Evolutionary conservation across 257 asterid genomes (phyloP).

Genomic region (Parsonsia alboflavescens): DNA sequence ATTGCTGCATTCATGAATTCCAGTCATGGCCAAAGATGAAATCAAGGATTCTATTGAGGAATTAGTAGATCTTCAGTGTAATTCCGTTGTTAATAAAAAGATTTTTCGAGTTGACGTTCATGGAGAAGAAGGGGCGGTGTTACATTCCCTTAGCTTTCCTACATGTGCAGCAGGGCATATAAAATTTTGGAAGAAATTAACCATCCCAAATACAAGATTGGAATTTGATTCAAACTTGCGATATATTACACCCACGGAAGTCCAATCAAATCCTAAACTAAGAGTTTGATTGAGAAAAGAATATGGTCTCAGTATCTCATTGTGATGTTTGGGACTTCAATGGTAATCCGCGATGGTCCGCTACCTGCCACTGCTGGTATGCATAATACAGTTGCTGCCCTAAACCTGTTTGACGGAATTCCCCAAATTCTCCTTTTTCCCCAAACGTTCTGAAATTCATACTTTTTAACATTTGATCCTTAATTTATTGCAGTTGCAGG

Average conservation of each 20-base stretch:
- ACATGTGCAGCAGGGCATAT: slow-evolving; percentile 16
- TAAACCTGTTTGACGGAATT: not conserved
- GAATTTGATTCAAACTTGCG: slow-evolving; percentile 24
- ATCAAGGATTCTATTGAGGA: too few relatives aligned
- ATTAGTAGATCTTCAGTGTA: not conserved
- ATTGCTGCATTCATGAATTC: too few relatives aligned
- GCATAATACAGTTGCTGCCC: not conserved
- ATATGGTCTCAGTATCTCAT: slow-evolving; percentile 12
- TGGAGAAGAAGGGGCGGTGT: slow-evolving; percentile 29
- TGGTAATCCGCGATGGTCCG: slow-evolving; percentile 83
- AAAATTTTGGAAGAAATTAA: slow-evolving; percentile 13
- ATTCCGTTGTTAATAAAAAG: slow-evolving; percentile 27
- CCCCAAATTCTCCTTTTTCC: not conserved
- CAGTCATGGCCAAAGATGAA: too few relatives aligned
- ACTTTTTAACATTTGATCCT: not conserved
- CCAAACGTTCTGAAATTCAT: not conserved
- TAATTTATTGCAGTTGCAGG: slow-evolving; percentile 27
- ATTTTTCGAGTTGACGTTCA: slow-evolving; percentile 32
- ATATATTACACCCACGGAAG: slow-evolving; percentile 20
- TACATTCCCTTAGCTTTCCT: slow-evolving; percentile 19
- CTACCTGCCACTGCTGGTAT: slow-evolving; percentile 78
- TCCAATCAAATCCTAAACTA: slow-evolving; percentile 9
- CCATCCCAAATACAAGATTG: slow-evolving; percentile 12
- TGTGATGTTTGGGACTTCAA: slow-evolving; percentile 66
- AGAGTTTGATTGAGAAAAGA: slow-evolving; percentile 22